A percentile compares a stretch with the other conserved stretches of the same genome.
These are phyloP conservation scores for Fomitopsis serialis DNA, from an alignment of 768 basidiomycete species.

Conservation along the genomic window DNA sequence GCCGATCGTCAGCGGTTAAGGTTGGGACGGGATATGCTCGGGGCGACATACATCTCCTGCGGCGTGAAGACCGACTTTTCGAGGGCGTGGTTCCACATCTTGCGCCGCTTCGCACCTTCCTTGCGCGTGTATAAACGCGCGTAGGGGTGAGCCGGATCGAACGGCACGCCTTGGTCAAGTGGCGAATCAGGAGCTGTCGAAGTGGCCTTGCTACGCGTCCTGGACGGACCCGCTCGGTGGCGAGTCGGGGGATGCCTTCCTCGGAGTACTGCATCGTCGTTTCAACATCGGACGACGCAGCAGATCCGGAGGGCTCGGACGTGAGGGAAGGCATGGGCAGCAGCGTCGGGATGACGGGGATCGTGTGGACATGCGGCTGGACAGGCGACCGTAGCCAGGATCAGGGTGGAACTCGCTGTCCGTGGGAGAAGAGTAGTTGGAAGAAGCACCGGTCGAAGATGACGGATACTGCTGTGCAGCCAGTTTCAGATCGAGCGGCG, in stretches of 20 bases:
- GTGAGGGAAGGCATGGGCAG: not conserved
- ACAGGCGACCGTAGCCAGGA: not conserved
- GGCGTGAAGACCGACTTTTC: conserved; percentile 68
- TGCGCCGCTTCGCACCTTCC: conserved; percentile 60
- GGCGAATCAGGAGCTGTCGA: not conserved
- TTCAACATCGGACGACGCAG: not conserved
- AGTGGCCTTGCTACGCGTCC: not conserved
- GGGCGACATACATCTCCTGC: conserved; percentile 51
- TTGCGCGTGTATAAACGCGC: conserved; percentile 60
- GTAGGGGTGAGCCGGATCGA: conserved; percentile 55
- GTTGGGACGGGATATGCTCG: not conserved
- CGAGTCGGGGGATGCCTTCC: not conserved
- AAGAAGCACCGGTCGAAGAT: not conserved
- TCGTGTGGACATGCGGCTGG: not conserved
- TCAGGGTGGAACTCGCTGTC: conserved; percentile 1
- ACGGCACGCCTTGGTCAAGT: conserved; percentile 3
- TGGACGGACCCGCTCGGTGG: not conserved
- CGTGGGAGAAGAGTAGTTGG: conserved; percentile 1
- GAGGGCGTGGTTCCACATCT: conserved; percentile 74
- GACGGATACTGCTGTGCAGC: not conserved
- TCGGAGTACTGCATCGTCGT: not conserved
- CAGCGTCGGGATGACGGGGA: not conserved
- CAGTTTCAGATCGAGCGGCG: not conserved
- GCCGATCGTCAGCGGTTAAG: not conserved
- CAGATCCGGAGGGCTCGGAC: not conserved